Evolutionary conservation across 2,329 filamentous ascomycete genomes (phyloP).

Genomic region (Pyricularia sp.): DNA sequence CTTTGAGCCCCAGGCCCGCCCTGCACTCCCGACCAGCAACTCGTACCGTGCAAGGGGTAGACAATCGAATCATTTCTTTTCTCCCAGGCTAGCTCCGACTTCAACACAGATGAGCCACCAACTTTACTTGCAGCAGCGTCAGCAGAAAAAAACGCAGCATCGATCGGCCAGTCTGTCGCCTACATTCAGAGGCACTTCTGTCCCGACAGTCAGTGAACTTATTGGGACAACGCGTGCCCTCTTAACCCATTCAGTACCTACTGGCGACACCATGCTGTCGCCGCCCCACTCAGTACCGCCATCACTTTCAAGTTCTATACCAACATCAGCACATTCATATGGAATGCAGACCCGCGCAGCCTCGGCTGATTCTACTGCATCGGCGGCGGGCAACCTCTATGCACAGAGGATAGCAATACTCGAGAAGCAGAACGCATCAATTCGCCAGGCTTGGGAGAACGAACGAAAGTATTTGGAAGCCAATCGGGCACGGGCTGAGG

Average conservation of each 20-base stretch:
- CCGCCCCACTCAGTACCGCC: background rate
- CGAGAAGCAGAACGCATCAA: constrained; percentile 30
- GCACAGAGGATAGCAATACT: constrained; percentile 27
- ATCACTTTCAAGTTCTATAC: background rate
- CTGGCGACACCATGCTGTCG: constrained; percentile 4
- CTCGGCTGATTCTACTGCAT: constrained; percentile 17
- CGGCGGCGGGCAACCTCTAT: constrained; percentile 3
- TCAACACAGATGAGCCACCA: constrained; percentile 14
- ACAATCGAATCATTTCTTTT: constrained; percentile 15
- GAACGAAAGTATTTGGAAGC: constrained; percentile 45
- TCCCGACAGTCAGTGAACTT: background rate
- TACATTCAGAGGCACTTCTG: constrained; percentile 6
- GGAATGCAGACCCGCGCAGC: constrained; percentile 11
- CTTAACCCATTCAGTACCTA: constrained; percentile 6
- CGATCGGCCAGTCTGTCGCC: constrained; percentile 24
- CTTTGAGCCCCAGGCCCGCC: constrained; percentile 22
- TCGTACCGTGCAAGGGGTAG: background rate
- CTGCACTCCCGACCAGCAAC: constrained; percentile 12
- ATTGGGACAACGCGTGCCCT: background rate
- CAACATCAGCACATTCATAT: background rate
- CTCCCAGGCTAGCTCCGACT: constrained; percentile 15
- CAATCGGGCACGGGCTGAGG: constrained; percentile 41
- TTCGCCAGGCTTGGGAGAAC: constrained; percentile 41
- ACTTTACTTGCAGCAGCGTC: constrained; percentile 7
- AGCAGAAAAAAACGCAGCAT: constrained; percentile 11